These are phyloP conservation scores for Aspergillus pseudotamarii DNA, from an alignment of 2,329 filamentous ascomycete species.

Conservation along the genomic window DNA sequence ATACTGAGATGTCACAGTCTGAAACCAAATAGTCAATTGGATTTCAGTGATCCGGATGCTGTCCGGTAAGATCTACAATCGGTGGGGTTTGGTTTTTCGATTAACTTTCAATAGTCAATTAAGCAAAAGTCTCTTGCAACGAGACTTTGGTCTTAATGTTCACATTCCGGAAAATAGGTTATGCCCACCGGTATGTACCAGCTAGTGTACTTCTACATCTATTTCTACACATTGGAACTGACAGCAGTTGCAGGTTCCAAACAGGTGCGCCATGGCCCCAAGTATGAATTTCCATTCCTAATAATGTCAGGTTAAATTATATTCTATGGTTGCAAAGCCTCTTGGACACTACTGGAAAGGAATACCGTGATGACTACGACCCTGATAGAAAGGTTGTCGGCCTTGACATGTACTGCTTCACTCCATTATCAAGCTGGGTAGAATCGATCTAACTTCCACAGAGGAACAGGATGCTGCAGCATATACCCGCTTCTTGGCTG, in stretches of 20 bases:
- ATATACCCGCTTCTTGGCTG: slow-evolving; percentile 89
- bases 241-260: slow-evolving; percentile 42
- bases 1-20: slow-evolving; percentile 40
- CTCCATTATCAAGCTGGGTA: background rate
- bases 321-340: slow-evolving; percentile 85
- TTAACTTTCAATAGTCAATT: slow-evolving; percentile 54
- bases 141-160: slow-evolving; percentile 73
- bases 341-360: slow-evolving; percentile 66
- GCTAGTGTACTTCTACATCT: background rate
- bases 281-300: slow-evolving; percentile 7
- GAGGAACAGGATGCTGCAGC: slow-evolving; percentile 83
- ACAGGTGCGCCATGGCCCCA: slow-evolving; percentile 39
- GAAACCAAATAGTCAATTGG: slow-evolving; percentile 62
- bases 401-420: slow-evolving; percentile 66
- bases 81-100: slow-evolving; percentile 3
- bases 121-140: slow-evolving; percentile 74
- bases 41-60: slow-evolving; percentile 78
- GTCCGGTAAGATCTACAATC: slow-evolving; percentile 60
- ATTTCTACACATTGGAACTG: slow-evolving; percentile 1
- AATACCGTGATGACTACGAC: slow-evolving; percentile 55
- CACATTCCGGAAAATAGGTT: slow-evolving; percentile 76
- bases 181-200: slow-evolving; percentile 72
- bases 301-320: slow-evolving; percentile 73
- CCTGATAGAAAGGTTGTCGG: slow-evolving; percentile 63
- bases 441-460: slow-evolving; percentile 32